Percentiles rank a stretch among this genome's conserved stretches.
These are phyloP conservation scores for Naganishia cerealis DNA, from an alignment of 1,284 basidiomycete genomes.

Conservation along the genomic window DNA sequence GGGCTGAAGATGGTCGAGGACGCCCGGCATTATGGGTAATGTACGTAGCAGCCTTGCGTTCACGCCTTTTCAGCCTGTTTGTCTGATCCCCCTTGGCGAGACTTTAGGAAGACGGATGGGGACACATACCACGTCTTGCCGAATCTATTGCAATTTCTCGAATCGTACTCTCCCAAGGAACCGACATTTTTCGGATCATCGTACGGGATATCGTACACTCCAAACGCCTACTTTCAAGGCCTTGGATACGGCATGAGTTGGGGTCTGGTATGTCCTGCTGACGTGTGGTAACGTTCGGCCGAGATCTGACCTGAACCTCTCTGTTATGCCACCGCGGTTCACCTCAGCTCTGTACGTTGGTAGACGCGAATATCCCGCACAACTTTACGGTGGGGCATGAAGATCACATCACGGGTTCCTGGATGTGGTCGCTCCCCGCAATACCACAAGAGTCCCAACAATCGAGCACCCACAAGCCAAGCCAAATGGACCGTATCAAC, in stretches of 20 bases:
- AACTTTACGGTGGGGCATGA: constrained; percentile 29
- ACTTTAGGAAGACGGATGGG: constrained; percentile 28
- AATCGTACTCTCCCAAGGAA: constrained; percentile 5
- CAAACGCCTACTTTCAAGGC: constrained; percentile 32
- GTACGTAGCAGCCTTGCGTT: neutral
- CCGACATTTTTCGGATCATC: constrained; percentile 32
- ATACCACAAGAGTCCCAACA: neutral
- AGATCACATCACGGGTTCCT: constrained; percentile 32
- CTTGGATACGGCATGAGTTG: constrained; percentile 33
- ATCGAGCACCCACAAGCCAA: neutral
- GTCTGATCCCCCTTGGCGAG: neutral
- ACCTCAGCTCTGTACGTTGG: constrained; percentile 23
- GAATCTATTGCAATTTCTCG: constrained; percentile 26
- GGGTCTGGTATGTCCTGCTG: constrained; percentile 24
- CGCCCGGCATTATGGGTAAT: constrained; percentile 27
- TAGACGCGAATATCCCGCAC: constrained; percentile 23
- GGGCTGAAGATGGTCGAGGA: constrained; percentile 27
- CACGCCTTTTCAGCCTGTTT: neutral
- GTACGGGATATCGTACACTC: constrained; percentile 26
- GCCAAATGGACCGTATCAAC: constrained; percentile 5
- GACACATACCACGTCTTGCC: constrained; percentile 31
- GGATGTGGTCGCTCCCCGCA: constrained; percentile 33
- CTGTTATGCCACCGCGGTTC: neutral
- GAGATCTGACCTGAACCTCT: neutral
- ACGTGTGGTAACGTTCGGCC: neutral